Conservation (phyloP, 306 rosid genomes). For the Oxytropis ochrocephala region DNA sequence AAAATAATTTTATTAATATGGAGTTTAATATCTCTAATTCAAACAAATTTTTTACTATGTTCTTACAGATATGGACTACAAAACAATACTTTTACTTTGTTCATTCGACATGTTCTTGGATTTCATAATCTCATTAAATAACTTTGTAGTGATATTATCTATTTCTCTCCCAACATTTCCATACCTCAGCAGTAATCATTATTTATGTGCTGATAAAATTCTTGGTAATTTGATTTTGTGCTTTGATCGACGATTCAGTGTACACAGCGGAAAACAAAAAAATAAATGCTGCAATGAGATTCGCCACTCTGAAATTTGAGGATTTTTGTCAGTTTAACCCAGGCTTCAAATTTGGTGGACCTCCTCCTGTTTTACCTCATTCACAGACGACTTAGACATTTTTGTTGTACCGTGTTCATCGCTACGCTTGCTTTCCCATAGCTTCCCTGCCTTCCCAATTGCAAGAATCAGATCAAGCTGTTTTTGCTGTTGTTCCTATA, state of each 20-base stretch:
- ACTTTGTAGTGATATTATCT: too few relatives aligned
- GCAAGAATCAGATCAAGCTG: conserved; percentile 87
- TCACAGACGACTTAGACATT: conserved; percentile 27
- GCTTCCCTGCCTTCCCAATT: conserved; percentile 55
- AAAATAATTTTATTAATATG: too few relatives aligned
- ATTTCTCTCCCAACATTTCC: too few relatives aligned
- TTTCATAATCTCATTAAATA: too few relatives aligned
- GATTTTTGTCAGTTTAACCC: conserved; percentile 12
- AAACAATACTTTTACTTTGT: too few relatives aligned
- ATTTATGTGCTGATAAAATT: conserved; percentile 14
- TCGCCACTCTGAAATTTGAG: conserved; percentile 2
- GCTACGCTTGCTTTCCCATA: conserved; percentile 47
- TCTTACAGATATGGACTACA: too few relatives aligned
- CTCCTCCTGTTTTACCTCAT: conserved; percentile 43
- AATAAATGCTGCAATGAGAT: conserved; percentile 8
- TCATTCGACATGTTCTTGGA: too few relatives aligned
- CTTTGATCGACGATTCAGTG: conserved; percentile 3
- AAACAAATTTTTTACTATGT: too few relatives aligned
- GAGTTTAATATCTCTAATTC: too few relatives aligned
- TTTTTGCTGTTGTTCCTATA: conserved; percentile 84
- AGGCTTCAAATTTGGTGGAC: conserved; percentile 50
- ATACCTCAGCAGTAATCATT: neutral
- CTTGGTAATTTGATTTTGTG: neutral
- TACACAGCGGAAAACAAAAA: neutral
- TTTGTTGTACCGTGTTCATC: conserved; percentile 29